Percentiles rank a stretch among this genome's conserved stretches.
These are phyloP conservation scores for Botryotinia convoluta DNA, from an alignment of 2,329 filamentous ascomycete species.

Conservation along the genomic window DNA sequence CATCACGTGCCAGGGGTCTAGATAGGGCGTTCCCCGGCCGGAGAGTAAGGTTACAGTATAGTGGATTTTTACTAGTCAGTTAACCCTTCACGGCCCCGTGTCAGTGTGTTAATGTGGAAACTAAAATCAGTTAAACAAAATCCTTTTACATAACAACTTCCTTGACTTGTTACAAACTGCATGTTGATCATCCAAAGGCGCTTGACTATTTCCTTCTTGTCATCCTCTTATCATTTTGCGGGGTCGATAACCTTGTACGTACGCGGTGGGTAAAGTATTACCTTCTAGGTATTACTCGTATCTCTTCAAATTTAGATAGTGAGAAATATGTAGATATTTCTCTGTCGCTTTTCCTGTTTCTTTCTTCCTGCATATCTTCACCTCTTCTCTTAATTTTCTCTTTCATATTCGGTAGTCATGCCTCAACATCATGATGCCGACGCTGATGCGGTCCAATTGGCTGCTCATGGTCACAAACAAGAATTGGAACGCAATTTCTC, in stretches of 20 bases:
- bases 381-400: background rate
- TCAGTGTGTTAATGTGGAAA: constrained; percentile 1
- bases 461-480: constrained; percentile 47
- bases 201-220: constrained; percentile 14
- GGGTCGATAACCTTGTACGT: constrained; percentile 8
- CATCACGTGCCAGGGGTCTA: constrained; percentile 18
- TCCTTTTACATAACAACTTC: constrained; percentile 16
- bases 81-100: background rate
- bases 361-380: background rate
- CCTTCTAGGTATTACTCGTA: background rate
- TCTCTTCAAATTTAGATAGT: background rate
- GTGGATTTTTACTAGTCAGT: constrained; percentile 1
- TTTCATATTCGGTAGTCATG: background rate
- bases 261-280: constrained; percentile 8
- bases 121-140: background rate
- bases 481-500: constrained; percentile 57
- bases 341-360: background rate
- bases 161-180: background rate
- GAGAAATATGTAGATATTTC: background rate
- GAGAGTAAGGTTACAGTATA: background rate
- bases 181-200: background rate
- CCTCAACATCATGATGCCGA: background rate
- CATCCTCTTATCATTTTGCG: constrained; percentile 20
- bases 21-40: constrained; percentile 11
- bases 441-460: constrained; percentile 44